These are phyloP conservation scores for Pezizomycotina sp. DNA, from an alignment of 2,329 filamentous ascomycete genomes.

Conservation along the genomic window DNA sequence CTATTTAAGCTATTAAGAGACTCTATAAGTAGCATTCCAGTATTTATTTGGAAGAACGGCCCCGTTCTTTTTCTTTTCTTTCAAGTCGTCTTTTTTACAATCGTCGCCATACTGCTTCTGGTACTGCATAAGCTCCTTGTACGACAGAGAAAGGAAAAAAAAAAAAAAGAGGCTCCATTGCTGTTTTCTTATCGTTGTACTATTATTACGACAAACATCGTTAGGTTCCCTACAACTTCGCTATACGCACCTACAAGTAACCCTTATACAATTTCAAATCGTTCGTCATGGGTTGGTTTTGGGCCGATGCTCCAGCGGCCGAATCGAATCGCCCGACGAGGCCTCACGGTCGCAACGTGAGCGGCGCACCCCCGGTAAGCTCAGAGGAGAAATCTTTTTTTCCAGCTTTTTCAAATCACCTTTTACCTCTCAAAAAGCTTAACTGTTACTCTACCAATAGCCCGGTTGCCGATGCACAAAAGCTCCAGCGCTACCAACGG, in stretches of 20 bases:
- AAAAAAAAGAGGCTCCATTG: background rate
- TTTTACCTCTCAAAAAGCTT: constrained; percentile 6
- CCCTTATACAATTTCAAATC: constrained; percentile 8
- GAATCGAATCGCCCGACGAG: constrained; percentile 32
- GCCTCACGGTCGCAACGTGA: constrained; percentile 27
- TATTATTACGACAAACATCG: constrained; percentile 1
- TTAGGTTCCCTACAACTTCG: background rate
- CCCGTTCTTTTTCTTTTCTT: background rate
- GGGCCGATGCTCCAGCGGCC: constrained; percentile 39
- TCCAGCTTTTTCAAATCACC: background rate
- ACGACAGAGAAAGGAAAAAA: constrained; percentile 3
- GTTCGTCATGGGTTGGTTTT: constrained; percentile 52
- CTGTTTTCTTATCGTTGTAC: background rate
- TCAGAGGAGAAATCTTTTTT: constrained; percentile 6
- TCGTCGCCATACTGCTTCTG: background rate
- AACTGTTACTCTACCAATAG: constrained; percentile 31
- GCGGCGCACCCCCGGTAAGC: constrained; percentile 7
- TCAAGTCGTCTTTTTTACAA: background rate
- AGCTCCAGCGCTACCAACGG: constrained; percentile 25
- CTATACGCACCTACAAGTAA: background rate
- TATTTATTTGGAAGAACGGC: constrained; percentile 1
- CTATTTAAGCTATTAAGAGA: background rate
- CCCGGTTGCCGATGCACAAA: constrained; percentile 54
- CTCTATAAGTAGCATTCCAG: background rate
- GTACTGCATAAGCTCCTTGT: constrained; percentile 1